Percentiles rank a stretch among this genome's conserved stretches.
These are phyloP conservation scores for Ophiosphaerella narmari DNA, from an alignment of 2,329 filamentous ascomycete species.

Conservation along the genomic window DNA sequence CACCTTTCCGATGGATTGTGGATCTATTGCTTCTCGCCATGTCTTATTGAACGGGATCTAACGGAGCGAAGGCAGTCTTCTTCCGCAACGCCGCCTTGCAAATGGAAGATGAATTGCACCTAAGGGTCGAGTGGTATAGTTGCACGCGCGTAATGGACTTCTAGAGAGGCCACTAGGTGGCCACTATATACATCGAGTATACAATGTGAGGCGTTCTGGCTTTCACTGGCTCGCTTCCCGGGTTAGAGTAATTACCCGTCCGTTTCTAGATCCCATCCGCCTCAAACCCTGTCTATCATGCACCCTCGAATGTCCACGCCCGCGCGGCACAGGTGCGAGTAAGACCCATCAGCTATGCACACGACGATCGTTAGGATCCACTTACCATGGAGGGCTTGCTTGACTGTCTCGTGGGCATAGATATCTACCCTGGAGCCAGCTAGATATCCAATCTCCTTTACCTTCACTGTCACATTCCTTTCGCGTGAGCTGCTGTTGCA, in stretches of 20 bases:
- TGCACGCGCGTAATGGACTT: constrained; percentile 3
- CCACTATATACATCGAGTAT: constrained; percentile 12
- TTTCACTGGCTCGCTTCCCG: constrained; percentile 28
- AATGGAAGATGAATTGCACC: constrained; percentile 12
- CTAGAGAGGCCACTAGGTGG: constrained; percentile 9
- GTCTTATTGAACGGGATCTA: background rate
- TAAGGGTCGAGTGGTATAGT: constrained; percentile 11
- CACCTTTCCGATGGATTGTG: too few relatives aligned
- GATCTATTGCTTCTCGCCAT: background rate
- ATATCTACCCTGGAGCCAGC: constrained; percentile 15
- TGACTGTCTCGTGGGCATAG: constrained; percentile 16
- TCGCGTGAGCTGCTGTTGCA: constrained; percentile 27
- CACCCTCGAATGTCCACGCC: constrained; percentile 12
- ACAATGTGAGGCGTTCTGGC: constrained; percentile 7
- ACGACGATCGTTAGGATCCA: constrained; percentile 6
- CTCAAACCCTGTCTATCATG: constrained; percentile 22
- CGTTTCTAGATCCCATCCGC: constrained; percentile 26
- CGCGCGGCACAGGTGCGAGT: constrained; percentile 19
- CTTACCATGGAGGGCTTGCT: background rate
- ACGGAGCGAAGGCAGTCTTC: background rate
- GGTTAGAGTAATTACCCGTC: constrained; percentile 26
- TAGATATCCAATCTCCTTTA: constrained; percentile 10
- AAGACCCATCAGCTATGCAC: constrained; percentile 29
- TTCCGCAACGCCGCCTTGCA: constrained; percentile 3
- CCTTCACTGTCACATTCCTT: constrained; percentile 32